Base-by-base conservation (phyloP, 2,329 filamentous ascomycete species). In the Aureobasidium sp. region DNA sequence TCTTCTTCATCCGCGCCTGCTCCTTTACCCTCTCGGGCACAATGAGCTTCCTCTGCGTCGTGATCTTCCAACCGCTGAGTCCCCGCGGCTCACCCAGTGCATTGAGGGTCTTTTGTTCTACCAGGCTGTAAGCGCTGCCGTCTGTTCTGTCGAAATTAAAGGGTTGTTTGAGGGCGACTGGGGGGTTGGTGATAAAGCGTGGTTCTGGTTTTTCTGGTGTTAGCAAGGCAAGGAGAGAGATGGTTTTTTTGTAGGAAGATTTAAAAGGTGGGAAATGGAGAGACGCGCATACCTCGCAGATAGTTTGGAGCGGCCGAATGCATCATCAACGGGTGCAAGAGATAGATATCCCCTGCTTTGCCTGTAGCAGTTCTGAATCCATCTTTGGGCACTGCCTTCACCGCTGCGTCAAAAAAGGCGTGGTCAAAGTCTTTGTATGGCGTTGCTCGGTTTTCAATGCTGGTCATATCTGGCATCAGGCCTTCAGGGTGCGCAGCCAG, bases 381-480 rank as follows among this genome's bases (percentile, higher is more conserved):
- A 10, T 70, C 66, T 50, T 76, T 67, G 19, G 65, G 60, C 40
- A 67, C 61, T 0, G 65, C 63, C 9, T 65, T 65, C 2, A 71
- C 72, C 40, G 79, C 61, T 65, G 76, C 66, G 58, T 75, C 71
- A 71, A 79, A 74, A 65, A 78, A 84, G 1, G 33, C 43, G 21
- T 58, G 54, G 9, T 61, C 13, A 1, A 60, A 50, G 4, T 63
- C 54, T 27, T 73, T 65, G 23, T 66, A 62, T 64, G 82, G 82
- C 2, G 73, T 73, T 0, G 75, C 73, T 43, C 83, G 75, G 10
- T 76, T 33, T 11, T 59, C 76, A 0, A 84, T 75, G 0, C 83
- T 81, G 23, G 76, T 76, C 84, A 88, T 87, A 33, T 80, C 78
- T n/a, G 85, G 84, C 25, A 79, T 82, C 21, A 88, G 82, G 1